phyloP scores from a whole-genome alignment of 306 rosid genomes.

The Vigna reflexopilosa region DNA sequence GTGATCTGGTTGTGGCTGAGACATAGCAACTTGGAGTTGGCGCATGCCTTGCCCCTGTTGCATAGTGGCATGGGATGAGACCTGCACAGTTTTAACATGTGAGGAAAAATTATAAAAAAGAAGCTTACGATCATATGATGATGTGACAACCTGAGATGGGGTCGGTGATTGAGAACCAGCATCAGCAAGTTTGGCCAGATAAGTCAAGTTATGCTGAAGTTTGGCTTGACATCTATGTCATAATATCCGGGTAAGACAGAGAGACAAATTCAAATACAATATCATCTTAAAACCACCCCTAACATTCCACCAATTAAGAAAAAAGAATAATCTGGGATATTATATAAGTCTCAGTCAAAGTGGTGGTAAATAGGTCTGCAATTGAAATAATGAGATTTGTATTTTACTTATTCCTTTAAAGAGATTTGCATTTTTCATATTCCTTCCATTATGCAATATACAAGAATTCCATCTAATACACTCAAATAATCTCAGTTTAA shows the following conservation, averaged over 20 bases:
- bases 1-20: slow-evolving; percentile 48
- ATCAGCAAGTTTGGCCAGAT: slow-evolving; percentile 59
- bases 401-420: background rate
- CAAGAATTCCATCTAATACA: background rate
- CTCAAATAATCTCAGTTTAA: background rate
- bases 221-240: slow-evolving; percentile 53
- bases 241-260: background rate
- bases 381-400: background rate
- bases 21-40: slow-evolving; percentile 42
- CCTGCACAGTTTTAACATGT: slow-evolving; percentile 32
- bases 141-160: slow-evolving; percentile 54
- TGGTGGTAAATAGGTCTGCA: background rate
- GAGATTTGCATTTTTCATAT: slow-evolving; percentile 10
- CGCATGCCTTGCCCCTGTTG: slow-evolving; percentile 52
- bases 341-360: background rate
- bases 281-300: slow-evolving; percentile 7
- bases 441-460: background rate
- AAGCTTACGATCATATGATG: background rate
- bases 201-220: slow-evolving; percentile 69
- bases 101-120: slow-evolving; percentile 16
- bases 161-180: slow-evolving; percentile 40
- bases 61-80: slow-evolving; percentile 27
- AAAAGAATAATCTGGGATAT: background rate
- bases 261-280: slow-evolving; percentile 21
- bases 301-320: background rate